Percentiles rank a stretch among this genome's conserved stretches.
phyloP scores from a whole-genome alignment of 2,329 filamentous ascomycete genomes.

The Arthrobotrys megalospora region DNA sequence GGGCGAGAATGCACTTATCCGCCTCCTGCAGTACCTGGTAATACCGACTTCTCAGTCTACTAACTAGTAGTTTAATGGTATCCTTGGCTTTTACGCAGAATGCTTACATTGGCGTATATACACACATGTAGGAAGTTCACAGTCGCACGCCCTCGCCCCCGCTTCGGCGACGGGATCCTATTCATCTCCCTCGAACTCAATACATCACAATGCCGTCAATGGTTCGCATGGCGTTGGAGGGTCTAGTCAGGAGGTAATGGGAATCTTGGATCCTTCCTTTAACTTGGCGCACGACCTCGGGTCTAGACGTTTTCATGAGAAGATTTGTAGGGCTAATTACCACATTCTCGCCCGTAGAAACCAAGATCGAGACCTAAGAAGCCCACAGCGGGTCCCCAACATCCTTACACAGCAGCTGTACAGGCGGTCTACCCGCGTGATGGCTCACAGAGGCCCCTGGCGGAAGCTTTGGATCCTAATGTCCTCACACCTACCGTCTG shows the following conservation, averaged over 20 bases:
- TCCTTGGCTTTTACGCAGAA: constrained; percentile 37
- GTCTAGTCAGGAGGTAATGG: constrained; percentile 40
- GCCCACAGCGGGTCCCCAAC: constrained; percentile 37
- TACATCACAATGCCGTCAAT: constrained; percentile 48
- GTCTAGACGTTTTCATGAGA: neutral
- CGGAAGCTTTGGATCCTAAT: constrained; percentile 75
- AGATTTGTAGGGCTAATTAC: neutral
- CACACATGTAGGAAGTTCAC: constrained; percentile 45
- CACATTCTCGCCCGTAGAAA: constrained; percentile 8
- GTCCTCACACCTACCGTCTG: constrained; percentile 77
- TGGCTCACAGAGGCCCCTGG: constrained; percentile 53
- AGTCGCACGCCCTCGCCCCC: constrained; percentile 36
- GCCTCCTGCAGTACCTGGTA: constrained; percentile 68
- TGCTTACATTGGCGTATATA: constrained; percentile 13
- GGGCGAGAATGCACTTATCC: constrained; percentile 82
- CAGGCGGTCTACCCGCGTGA: constrained; percentile 39
- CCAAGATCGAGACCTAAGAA: constrained; percentile 59
- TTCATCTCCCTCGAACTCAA: constrained; percentile 41
- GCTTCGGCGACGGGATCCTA: constrained; percentile 45
- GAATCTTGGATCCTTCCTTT: neutral
- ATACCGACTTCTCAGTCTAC: constrained; percentile 25
- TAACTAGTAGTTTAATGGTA: constrained; percentile 1
- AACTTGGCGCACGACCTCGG: neutral
- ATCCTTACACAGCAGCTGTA: constrained; percentile 38
- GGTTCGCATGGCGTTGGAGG: constrained; percentile 49